phyloP scores from a whole-genome alignment of 768 basidiomycete species.

The Calocera cornea region DNA sequence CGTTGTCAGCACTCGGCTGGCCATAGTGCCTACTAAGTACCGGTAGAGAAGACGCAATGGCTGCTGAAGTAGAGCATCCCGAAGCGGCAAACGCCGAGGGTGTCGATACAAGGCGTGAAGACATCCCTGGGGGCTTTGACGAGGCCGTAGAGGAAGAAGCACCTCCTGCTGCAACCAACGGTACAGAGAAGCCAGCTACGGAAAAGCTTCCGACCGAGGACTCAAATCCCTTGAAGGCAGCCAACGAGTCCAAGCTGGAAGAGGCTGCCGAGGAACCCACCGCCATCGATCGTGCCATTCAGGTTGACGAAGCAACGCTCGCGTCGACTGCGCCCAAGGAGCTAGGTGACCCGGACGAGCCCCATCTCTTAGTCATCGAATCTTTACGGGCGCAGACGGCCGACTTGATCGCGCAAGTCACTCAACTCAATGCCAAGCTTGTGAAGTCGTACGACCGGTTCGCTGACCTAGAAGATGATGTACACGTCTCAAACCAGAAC shows the following conservation, averaged over 20 bases:
- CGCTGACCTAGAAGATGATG: slow-evolving; percentile 81
- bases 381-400: slow-evolving; percentile 70
- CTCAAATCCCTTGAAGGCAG: background rate
- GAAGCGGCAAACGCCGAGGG: background rate
- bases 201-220: background rate
- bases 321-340: slow-evolving; percentile 1
- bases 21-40: background rate
- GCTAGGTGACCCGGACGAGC: slow-evolving; percentile 34
- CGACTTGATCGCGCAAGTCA: slow-evolving; percentile 80
- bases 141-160: background rate
- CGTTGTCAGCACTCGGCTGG: background rate
- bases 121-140: background rate
- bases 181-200: background rate
- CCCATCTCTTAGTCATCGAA: slow-evolving; percentile 70
- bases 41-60: background rate
- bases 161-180: background rate
- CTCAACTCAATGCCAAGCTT: slow-evolving; percentile 81
- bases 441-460: slow-evolving; percentile 84
- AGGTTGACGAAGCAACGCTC: background rate
- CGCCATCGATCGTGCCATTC: background rate
- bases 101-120: background rate
- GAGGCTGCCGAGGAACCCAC: background rate
- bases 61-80: background rate
- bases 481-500: slow-evolving; percentile 52
- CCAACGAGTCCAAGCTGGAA: background rate